These are phyloP conservation scores for Didymella lethalis DNA, from an alignment of 2,329 filamentous ascomycete species.

Conservation along the genomic window DNA sequence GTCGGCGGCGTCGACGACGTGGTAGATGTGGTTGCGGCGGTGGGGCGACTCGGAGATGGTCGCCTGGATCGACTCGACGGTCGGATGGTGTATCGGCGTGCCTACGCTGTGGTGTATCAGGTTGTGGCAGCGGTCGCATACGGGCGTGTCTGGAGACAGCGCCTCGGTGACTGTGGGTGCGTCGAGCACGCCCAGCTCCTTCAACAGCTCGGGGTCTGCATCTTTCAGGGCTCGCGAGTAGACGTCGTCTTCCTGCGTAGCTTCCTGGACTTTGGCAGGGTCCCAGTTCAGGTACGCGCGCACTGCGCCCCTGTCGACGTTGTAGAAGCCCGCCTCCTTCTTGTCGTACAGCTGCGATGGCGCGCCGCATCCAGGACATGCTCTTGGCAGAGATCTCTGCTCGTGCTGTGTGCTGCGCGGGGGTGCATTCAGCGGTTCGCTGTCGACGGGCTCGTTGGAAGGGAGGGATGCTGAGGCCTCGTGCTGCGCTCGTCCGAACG, in stretches of 20 bases:
- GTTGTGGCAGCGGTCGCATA: slow-evolving; percentile 89
- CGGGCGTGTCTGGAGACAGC: slow-evolving; percentile 54
- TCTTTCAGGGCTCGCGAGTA: slow-evolving; percentile 49
- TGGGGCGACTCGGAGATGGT: slow-evolving; percentile 89
- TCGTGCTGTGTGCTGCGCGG: slow-evolving; percentile 4
- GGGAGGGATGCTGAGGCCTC: slow-evolving; percentile 22
- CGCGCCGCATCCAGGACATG: slow-evolving; percentile 70
- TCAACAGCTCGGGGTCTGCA: slow-evolving; percentile 37
- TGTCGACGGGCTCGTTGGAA: slow-evolving; percentile 17
- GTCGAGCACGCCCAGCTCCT: slow-evolving; percentile 42
- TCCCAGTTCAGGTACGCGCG: slow-evolving; percentile 49
- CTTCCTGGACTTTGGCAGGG: slow-evolving; percentile 29
- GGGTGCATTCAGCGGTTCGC: not conserved
- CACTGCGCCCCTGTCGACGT: slow-evolving; percentile 57
- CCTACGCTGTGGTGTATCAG: slow-evolving; percentile 78
- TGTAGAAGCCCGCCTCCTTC: slow-evolving; percentile 66
- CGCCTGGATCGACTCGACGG: slow-evolving; percentile 78
- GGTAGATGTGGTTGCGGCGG: slow-evolving; percentile 92
- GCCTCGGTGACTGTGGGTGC: slow-evolving; percentile 24
- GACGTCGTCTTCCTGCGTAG: slow-evolving; percentile 46
- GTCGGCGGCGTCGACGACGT: slow-evolving; percentile 92
- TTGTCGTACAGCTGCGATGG: slow-evolving; percentile 64
- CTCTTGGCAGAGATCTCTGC: slow-evolving; percentile 54
- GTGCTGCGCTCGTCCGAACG: slow-evolving; percentile 30
- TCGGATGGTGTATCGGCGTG: slow-evolving; percentile 78